Conservation (phyloP, 1,139 yeast species). For the Candida glucosophila region DNA sequence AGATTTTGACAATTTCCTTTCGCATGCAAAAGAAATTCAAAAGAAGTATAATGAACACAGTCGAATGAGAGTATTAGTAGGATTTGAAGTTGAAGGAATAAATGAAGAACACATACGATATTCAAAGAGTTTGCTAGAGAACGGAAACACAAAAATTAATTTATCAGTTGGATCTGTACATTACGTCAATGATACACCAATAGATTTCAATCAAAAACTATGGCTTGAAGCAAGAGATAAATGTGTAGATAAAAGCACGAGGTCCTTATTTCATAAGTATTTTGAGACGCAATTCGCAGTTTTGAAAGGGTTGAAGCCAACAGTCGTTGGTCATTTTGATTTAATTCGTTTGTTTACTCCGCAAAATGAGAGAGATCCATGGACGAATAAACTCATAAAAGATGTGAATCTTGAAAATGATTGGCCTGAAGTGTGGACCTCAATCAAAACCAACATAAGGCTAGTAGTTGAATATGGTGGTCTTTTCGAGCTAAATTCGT, state of each 20-base stretch:
- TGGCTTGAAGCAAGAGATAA: conserved; percentile 49
- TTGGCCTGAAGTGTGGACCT: conserved; percentile 69
- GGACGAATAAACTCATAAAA: conserved; percentile 25
- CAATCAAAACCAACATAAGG: conserved; percentile 49
- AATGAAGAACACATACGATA: conserved; percentile 52
- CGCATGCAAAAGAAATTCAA: conserved; percentile 56
- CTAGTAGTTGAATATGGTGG: conserved; percentile 54
- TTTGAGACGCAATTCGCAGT: conserved; percentile 61
- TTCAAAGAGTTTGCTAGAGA: conserved; percentile 24
- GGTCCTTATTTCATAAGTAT: conserved; percentile 48
- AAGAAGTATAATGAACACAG: conserved; percentile 9
- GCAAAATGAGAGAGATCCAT: conserved; percentile 26
- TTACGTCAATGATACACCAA: conserved; percentile 68
- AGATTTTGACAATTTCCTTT: conserved; percentile 48
- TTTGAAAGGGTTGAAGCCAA: conserved; percentile 47
- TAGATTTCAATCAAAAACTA: conserved; percentile 55
- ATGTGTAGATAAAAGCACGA: conserved; percentile 22
- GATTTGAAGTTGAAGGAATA: conserved; percentile 83
- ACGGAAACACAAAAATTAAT: conserved; percentile 37
- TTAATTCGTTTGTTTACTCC: conserved; percentile 59
- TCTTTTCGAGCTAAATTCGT: conserved; percentile 75
- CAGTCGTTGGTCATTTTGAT: conserved; percentile 85
- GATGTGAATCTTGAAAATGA: conserved; percentile 30
- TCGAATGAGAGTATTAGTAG: conserved; percentile 53
- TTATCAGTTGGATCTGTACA: conserved; percentile 87